phyloP scores from a whole-genome alignment of 805 yeast genomes.

The Monosporozyma unispora region DNA sequence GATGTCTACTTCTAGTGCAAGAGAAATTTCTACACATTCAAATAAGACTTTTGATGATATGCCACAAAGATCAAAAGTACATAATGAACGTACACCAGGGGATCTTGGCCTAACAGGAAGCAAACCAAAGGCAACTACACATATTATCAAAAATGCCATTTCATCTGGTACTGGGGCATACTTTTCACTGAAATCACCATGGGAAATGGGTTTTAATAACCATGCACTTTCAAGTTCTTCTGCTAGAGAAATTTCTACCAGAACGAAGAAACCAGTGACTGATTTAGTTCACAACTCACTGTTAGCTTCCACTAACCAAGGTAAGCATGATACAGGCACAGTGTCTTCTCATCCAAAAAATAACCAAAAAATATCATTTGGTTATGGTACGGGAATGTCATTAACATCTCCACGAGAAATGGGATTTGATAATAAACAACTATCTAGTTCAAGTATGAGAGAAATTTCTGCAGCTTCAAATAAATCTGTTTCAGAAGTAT shows the following conservation, averaged over 20 bases:
- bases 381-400: neutral
- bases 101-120: neutral
- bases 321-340: neutral
- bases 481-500: neutral
- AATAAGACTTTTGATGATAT: conserved; percentile 1
- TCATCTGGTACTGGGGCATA: neutral
- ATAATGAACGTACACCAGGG: neutral
- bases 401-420: neutral
- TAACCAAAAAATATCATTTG: neutral
- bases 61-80: neutral
- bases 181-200: neutral
- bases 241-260: neutral
- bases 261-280: neutral
- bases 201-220: neutral
- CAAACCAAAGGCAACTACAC: neutral
- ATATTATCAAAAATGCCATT: neutral
- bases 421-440: neutral
- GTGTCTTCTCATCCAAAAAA: neutral
- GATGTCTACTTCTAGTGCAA: conserved; percentile 1
- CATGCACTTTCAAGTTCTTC: neutral
- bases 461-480: neutral
- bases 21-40: neutral
- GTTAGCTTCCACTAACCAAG: neutral
- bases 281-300: neutral
- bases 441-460: conserved; percentile 1